Evolutionary conservation across 225 moss, liverwort and hornwort genomes (phyloP).

Genomic region (Pseudoscleropodium purum): DNA sequence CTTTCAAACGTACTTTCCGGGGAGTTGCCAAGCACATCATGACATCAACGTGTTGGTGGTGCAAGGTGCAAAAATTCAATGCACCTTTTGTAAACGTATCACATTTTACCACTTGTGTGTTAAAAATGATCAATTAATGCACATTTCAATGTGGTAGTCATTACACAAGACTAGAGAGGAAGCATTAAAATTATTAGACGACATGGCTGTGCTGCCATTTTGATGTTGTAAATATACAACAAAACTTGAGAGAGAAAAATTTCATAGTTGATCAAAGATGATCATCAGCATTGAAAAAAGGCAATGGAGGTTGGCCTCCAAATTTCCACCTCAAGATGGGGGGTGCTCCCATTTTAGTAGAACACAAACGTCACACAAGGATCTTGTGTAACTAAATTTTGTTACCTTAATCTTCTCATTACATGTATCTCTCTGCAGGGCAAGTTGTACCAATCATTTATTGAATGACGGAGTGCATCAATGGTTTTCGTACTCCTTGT

Average conservation of each 20-base stretch:
- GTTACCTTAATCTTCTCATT: neutral
- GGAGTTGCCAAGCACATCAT: constrained; percentile 5
- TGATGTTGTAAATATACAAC: constrained; percentile 9
- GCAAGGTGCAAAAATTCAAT: neutral
- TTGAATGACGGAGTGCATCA: neutral
- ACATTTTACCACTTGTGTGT: neutral
- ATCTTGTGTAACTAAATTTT: constrained; percentile 1
- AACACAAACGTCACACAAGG: neutral
- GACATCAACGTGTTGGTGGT: neutral
- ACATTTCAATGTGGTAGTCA: neutral
- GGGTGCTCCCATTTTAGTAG: neutral
- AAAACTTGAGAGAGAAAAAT: neutral
- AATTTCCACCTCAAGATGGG: neutral
- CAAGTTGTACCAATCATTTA: neutral
- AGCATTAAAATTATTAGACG: neutral
- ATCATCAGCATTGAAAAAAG: neutral
- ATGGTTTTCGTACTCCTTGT: neutral
- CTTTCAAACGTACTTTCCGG: constrained; percentile 1
- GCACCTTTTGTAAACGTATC: constrained; percentile 10
- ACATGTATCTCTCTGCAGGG: neutral
- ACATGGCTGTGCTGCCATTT: neutral
- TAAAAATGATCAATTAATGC: neutral
- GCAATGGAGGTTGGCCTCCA: neutral
- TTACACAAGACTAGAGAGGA: neutral
- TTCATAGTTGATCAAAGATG: neutral